Conservation (phyloP, 495 filamentous ascomycete species). For the Hypoxylon fragiforme region DNA sequence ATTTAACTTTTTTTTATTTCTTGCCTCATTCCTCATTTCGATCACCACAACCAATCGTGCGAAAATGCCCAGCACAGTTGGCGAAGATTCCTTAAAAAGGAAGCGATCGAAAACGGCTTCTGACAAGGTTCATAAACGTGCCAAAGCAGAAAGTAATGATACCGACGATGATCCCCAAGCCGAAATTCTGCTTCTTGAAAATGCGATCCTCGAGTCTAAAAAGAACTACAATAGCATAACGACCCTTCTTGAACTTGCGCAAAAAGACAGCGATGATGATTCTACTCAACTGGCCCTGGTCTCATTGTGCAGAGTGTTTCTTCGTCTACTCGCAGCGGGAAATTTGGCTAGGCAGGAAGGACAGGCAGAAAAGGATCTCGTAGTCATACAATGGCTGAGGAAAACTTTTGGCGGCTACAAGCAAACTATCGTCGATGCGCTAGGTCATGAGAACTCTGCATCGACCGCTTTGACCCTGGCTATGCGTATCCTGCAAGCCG, state of each 20-base stretch:
- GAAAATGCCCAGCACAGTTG: conserved; percentile 35
- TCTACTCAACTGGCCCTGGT: conserved; percentile 65
- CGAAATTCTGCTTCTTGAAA: conserved; percentile 70
- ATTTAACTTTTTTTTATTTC: conserved; percentile 15
- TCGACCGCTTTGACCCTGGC: conserved; percentile 70
- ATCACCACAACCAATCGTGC: not conserved
- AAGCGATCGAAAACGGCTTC: conserved; percentile 42
- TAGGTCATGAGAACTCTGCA: conserved; percentile 56
- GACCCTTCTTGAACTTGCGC: conserved; percentile 64
- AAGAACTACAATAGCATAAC: conserved; percentile 94
- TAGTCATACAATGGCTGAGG: conserved; percentile 78
- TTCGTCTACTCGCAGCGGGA: conserved; percentile 77
- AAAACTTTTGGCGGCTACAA: conserved; percentile 73
- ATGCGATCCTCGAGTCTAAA: conserved; percentile 77
- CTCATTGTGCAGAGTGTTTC: conserved; percentile 87
- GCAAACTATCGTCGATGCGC: conserved; percentile 54
- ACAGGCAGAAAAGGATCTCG: conserved; percentile 69
- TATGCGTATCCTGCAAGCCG: conserved; percentile 82
- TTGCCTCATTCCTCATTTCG: not conserved
- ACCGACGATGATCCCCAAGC: conserved; percentile 55
- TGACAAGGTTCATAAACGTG: conserved; percentile 44
- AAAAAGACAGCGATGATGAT: conserved; percentile 41
- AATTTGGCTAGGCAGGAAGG: conserved; percentile 64
- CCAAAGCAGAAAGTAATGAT: conserved; percentile 47
- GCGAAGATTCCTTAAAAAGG: conserved; percentile 43